Conservation (phyloP, 2,329 filamentous ascomycete genomes). For the Diaporthe aspalathi region DNA sequence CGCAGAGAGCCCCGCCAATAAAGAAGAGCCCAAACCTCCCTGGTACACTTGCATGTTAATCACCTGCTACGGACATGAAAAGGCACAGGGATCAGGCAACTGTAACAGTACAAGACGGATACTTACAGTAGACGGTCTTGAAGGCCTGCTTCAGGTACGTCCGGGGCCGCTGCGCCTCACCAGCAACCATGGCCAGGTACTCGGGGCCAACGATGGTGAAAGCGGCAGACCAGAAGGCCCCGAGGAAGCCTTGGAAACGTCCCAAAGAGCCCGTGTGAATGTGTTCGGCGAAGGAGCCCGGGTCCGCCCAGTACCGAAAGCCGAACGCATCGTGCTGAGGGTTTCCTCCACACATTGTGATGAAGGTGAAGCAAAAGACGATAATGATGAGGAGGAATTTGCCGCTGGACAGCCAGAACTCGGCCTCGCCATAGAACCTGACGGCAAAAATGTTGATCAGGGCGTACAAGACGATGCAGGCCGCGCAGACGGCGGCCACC, state of each 20-base stretch:
- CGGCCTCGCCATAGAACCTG: conserved; percentile 75
- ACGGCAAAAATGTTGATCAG: conserved; percentile 73
- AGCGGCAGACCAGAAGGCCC: conserved; percentile 72
- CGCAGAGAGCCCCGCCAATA: conserved; percentile 73
- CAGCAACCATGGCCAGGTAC: conserved; percentile 76
- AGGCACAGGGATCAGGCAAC: too few species aligned
- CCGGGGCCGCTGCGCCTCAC: conserved; percentile 74
- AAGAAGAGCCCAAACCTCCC: conserved; percentile 78
- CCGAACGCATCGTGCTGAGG: conserved; percentile 75
- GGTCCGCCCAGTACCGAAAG: conserved; percentile 74
- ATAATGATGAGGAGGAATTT: conserved; percentile 76
- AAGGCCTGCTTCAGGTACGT: conserved; percentile 74
- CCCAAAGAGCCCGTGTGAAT: conserved; percentile 71
- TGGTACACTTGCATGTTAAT: too few species aligned
- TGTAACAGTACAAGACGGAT: too few species aligned
- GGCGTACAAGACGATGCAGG: conserved; percentile 65
- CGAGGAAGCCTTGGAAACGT: conserved; percentile 76
- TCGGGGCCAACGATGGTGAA: conserved; percentile 76
- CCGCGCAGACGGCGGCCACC: conserved; percentile 64
- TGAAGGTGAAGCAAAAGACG: conserved; percentile 78
- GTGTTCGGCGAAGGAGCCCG: conserved; percentile 71
- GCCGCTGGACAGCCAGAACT: conserved; percentile 74
- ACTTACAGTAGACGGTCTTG: conserved; percentile 81
- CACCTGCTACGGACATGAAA: too few species aligned
- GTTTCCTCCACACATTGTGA: conserved; percentile 84